phyloP scores from a whole-genome alignment of 441 rosid species.

The Croton setiger region DNA sequence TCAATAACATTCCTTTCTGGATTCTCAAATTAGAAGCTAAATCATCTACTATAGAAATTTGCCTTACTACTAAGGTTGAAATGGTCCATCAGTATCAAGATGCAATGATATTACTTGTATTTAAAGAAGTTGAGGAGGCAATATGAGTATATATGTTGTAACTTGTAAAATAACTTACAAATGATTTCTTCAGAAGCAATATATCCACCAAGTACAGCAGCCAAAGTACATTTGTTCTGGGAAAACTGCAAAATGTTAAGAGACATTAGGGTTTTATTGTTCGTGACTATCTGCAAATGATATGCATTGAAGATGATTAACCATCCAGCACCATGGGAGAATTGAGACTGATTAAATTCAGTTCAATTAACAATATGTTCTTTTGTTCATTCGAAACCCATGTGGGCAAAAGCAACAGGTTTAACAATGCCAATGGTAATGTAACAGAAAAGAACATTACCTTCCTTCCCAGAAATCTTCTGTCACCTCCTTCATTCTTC shows the following conservation, averaged over 20 bases:
- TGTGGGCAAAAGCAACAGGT: neutral
- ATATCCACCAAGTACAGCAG: slow-evolving; percentile 79
- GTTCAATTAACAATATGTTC: slow-evolving; percentile 3
- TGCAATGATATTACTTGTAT: neutral
- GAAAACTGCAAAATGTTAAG: slow-evolving; percentile 51
- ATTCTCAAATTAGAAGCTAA: neutral
- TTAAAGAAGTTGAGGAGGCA: neutral
- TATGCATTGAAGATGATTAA: neutral
- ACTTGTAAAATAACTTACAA: slow-evolving; percentile 49
- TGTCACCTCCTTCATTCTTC: slow-evolving; percentile 78
- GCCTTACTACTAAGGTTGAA: neutral
- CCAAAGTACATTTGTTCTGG: slow-evolving; percentile 95
- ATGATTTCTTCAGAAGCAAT: slow-evolving; percentile 78
- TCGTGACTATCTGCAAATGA: neutral
- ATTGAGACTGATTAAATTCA: neutral
- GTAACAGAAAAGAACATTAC: slow-evolving; percentile 30
- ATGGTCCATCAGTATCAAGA: neutral
- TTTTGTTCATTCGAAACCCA: neutral
- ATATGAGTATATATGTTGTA: neutral
- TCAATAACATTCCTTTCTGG: neutral
- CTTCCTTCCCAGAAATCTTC: slow-evolving; percentile 92
- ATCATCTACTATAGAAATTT: neutral
- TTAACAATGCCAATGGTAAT: neutral
- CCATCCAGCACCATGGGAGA: neutral
- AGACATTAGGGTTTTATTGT: neutral